These are phyloP conservation scores for Mucor piriformis DNA, from an alignment of 371 early-diverging fungal species.

Conservation along the genomic window DNA sequence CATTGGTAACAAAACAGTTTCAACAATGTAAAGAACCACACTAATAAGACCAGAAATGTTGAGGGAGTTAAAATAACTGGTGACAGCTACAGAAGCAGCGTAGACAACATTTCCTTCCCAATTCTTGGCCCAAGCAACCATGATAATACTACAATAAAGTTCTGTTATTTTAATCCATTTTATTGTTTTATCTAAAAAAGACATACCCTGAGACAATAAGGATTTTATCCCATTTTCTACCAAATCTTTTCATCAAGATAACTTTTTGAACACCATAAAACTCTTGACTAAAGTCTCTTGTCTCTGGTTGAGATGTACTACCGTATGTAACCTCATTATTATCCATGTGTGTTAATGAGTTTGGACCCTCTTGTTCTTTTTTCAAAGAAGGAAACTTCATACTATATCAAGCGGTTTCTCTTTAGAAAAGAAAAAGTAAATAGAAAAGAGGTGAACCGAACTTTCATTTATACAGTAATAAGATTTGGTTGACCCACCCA, in stretches of 20 bases:
- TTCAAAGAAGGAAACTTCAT: neutral
- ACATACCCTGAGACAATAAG: constrained; percentile 26
- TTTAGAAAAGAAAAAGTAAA: neutral
- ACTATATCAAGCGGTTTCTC: neutral
- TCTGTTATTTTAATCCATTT: neutral
- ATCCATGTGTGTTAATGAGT: neutral
- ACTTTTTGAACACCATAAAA: constrained; percentile 29
- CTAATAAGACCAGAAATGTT: constrained; percentile 20
- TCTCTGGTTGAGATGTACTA: neutral
- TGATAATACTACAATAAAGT: constrained; percentile 15
- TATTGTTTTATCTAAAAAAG: too few species aligned
- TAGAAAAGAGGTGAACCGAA: neutral
- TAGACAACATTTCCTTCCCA: constrained; percentile 32
- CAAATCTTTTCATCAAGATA: constrained; percentile 23
- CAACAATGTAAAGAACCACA: constrained; percentile 27
- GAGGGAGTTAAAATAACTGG: constrained; percentile 20
- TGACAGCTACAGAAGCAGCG: constrained; percentile 9
- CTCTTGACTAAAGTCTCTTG: neutral
- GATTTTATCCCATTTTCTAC: constrained; percentile 19
- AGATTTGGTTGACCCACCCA: neutral
- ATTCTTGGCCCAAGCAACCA: constrained; percentile 31
- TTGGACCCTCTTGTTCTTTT: constrained; percentile 1
- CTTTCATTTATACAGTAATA: neutral
- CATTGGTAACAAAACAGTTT: constrained; percentile 30
- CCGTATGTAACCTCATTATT: neutral